A percentile compares a stretch with the other conserved stretches of the same genome.
phyloP scores from a whole-genome alignment of 257 asterid genomes.

The Agastache rugosa region DNA sequence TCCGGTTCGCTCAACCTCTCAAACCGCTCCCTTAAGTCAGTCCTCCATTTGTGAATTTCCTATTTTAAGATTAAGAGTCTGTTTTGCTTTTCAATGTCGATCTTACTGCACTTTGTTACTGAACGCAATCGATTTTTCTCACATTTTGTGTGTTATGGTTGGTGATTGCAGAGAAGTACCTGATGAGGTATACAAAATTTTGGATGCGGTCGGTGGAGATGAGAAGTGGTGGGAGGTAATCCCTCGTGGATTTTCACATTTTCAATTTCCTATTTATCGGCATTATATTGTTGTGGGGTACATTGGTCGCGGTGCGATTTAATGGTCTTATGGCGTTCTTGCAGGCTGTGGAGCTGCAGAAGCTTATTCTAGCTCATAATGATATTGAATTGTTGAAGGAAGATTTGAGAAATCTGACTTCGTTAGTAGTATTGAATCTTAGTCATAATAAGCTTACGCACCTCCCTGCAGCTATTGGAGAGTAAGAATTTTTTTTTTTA shows the following conservation, averaged over 20 bases:
- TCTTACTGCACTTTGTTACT: conserved; percentile 16
- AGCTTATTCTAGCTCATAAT: conserved; percentile 94
- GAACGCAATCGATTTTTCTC: background rate
- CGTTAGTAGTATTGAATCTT: conserved; percentile 72
- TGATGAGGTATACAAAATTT: conserved; percentile 73
- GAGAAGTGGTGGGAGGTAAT: conserved; percentile 99
- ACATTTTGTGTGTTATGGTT: conserved; percentile 3
- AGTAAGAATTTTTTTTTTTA: conserved; percentile 57
- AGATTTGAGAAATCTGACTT: conserved; percentile 77
- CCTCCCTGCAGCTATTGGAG: conserved; percentile 93
- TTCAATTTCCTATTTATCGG: background rate
- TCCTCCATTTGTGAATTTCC: conserved; percentile 16
- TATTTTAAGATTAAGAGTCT: background rate
- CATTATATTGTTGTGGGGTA: background rate
- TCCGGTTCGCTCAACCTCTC: conserved; percentile 97
- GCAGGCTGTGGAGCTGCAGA: conserved; percentile 93
- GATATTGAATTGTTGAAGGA: conserved; percentile 76
- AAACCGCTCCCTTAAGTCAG: conserved; percentile 87
- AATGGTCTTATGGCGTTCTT: conserved; percentile 29
- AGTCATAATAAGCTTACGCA: conserved; percentile 80
- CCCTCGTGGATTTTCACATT: conserved; percentile 19
- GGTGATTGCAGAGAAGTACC: conserved; percentile 78
- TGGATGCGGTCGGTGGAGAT: conserved; percentile 79
- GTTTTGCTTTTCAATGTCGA: conserved; percentile 8
- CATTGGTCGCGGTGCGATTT: background rate